phyloP scores from a whole-genome alignment of 768 basidiomycete species.

The Suillus bovinus region DNA sequence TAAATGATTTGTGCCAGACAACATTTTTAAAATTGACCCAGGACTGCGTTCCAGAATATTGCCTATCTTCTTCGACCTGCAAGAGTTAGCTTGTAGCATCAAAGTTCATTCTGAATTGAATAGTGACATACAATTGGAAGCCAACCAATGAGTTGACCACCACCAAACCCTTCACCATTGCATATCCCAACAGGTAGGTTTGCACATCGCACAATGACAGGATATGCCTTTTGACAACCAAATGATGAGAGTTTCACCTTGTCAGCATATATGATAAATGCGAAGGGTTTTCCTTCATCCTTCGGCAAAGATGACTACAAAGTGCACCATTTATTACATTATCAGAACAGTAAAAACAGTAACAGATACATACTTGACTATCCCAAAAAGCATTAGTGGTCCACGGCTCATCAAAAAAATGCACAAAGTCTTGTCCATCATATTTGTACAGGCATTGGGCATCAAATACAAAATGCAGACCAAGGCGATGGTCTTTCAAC shows the following conservation, averaged over 20 bases:
- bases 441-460: slow-evolving; percentile 29
- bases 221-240: slow-evolving; percentile 39
- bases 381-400: slow-evolving; percentile 37
- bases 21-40: slow-evolving; percentile 14
- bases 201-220: slow-evolving; percentile 33
- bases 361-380: slow-evolving; percentile 31
- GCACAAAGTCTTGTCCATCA: slow-evolving; percentile 27
- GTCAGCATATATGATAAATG: slow-evolving; percentile 41
- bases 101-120: too few relatives aligned
- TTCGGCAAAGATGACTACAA: background rate
- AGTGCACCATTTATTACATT: background rate
- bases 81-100: too few relatives aligned
- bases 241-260: slow-evolving; percentile 41
- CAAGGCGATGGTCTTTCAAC: slow-evolving; percentile 26
- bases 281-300: slow-evolving; percentile 26
- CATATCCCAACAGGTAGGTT: slow-evolving; percentile 33
- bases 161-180: slow-evolving; percentile 36
- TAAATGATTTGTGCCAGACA: slow-evolving; percentile 14
- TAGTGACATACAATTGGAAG: slow-evolving; percentile 12
- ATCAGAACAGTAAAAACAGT: background rate
- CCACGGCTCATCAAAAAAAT: slow-evolving; percentile 38
- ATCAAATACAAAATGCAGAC: slow-evolving; percentile 32
- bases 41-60: slow-evolving; percentile 4
- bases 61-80: slow-evolving; percentile 10
- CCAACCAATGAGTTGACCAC: slow-evolving; percentile 39